Conservation (phyloP, 768 basidiomycete species). For the Amanita exitialis region DNA sequence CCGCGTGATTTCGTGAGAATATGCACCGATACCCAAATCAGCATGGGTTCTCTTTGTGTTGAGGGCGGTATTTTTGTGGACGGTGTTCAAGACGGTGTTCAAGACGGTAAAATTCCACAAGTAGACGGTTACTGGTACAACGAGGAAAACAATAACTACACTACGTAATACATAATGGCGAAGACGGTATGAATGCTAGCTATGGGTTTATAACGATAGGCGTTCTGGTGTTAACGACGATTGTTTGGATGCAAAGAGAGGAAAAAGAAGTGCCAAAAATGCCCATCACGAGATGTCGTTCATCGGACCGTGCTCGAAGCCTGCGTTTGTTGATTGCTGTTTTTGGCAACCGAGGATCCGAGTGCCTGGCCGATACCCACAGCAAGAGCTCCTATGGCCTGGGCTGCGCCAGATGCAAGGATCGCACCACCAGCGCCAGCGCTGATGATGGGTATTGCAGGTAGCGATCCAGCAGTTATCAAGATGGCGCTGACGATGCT, state of each 20-base stretch:
- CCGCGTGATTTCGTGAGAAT: slow-evolving; percentile 44
- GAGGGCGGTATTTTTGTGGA: slow-evolving; percentile 40
- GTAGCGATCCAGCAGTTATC: slow-evolving; percentile 69
- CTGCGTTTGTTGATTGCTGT: slow-evolving; percentile 13
- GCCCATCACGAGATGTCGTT: background rate
- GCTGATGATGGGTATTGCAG: slow-evolving; percentile 58
- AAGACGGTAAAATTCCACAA: slow-evolving; percentile 22
- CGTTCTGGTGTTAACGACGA: background rate
- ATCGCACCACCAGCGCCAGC: slow-evolving; percentile 65
- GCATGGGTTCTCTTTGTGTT: slow-evolving; percentile 23
- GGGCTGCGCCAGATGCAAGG: slow-evolving; percentile 63
- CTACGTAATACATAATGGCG: slow-evolving; percentile 1
- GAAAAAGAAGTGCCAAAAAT: background rate
- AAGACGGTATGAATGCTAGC: background rate
- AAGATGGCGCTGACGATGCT: slow-evolving; percentile 67
- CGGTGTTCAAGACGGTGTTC: slow-evolving; percentile 32
- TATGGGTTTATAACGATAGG: slow-evolving; percentile 1
- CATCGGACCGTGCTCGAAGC: slow-evolving; percentile 7
- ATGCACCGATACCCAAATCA: slow-evolving; percentile 37
- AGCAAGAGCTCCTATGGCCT: slow-evolving; percentile 72
- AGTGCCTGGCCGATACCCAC: slow-evolving; percentile 55
- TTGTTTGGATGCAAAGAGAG: background rate
- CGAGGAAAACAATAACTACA: slow-evolving; percentile 4
- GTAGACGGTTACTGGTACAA: slow-evolving; percentile 25
- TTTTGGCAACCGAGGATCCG: slow-evolving; percentile 21